A percentile compares a stretch with the other conserved stretches of the same genome.
Conservation (phyloP, 805 yeast genomes). For the Pichia rugopelliculosa region DNA sequence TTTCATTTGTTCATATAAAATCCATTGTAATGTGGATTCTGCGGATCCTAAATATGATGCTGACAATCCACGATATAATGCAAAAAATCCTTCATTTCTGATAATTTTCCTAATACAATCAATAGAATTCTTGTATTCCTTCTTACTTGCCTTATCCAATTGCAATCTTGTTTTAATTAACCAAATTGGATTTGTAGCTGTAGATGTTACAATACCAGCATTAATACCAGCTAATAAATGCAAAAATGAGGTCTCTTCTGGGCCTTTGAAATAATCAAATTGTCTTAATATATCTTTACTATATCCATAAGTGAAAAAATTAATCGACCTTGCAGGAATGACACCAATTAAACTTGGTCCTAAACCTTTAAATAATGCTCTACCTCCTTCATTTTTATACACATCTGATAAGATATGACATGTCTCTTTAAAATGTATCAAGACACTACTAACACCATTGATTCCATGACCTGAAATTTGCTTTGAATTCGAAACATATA, state of each 20-base stretch:
- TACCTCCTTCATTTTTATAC: slow-evolving; percentile 68
- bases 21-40: slow-evolving; percentile 94
- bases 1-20: slow-evolving; percentile 92
- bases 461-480: background rate
- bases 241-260: slow-evolving; percentile 69
- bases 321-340: slow-evolving; percentile 94
- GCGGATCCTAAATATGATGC: slow-evolving; percentile 92
- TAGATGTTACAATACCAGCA: slow-evolving; percentile 92
- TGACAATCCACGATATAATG: slow-evolving; percentile 83
- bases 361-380: slow-evolving; percentile 86
- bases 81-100: slow-evolving; percentile 67
- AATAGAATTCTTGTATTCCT: slow-evolving; percentile 71
- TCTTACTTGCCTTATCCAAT: slow-evolving; percentile 61
- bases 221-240: slow-evolving; percentile 80
- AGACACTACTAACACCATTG: slow-evolving; percentile 15
- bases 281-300: slow-evolving; percentile 69
- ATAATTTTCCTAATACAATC: slow-evolving; percentile 73
- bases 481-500: slow-evolving; percentile 32
- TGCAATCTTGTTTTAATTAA: slow-evolving; percentile 90
- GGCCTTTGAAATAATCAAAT: slow-evolving; percentile 55
- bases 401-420: slow-evolving; percentile 62
- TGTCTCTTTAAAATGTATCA: slow-evolving; percentile 77
- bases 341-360: slow-evolving; percentile 98
- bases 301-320: slow-evolving; percentile 95
- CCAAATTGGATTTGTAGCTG: slow-evolving; percentile 98